Conservation (phyloP, 305 asterid species). For the Solanum hybrid region DNA sequence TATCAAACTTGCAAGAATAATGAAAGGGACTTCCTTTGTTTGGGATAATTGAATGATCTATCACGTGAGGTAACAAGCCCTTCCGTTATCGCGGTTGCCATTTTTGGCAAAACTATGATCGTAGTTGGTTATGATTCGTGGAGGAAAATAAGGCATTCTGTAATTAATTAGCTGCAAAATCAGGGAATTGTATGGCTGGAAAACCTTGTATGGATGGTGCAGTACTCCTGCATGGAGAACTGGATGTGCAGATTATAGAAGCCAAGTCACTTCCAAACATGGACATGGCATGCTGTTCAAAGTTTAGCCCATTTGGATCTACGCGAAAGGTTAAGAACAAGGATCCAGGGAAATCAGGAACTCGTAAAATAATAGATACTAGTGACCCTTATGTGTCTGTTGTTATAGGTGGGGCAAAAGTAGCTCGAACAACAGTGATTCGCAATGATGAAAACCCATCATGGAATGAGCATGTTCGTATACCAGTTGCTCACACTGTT, state of each 20-base stretch:
- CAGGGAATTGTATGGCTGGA: neutral
- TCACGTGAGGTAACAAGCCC: neutral
- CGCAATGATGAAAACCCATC: slow-evolving; percentile 14
- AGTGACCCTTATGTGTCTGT: slow-evolving; percentile 17
- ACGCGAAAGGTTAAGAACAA: slow-evolving; percentile 1
- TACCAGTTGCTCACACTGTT: slow-evolving; percentile 14
- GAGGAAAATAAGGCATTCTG: neutral
- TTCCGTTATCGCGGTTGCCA: neutral
- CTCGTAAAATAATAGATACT: slow-evolving; percentile 18
- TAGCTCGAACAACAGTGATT: slow-evolving; percentile 16
- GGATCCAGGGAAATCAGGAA: slow-evolving; percentile 1
- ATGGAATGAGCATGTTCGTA: slow-evolving; percentile 17
- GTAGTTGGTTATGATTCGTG: neutral
- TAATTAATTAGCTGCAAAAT: neutral
- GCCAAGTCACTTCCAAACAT: slow-evolving; percentile 19
- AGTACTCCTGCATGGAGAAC: slow-evolving; percentile 16
- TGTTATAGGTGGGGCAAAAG: slow-evolving; percentile 13
- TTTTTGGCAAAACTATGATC: neutral
- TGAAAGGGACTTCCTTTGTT: neutral
- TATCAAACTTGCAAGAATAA: neutral
- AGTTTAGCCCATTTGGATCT: neutral
- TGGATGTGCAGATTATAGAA: slow-evolving; percentile 15
- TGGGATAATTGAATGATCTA: neutral
- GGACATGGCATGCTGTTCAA: slow-evolving; percentile 8
- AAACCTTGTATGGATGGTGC: neutral